Evolutionary conservation across 495 filamentous ascomycete species (phyloP).

Genomic region (Trichocladium antarcticum): DNA sequence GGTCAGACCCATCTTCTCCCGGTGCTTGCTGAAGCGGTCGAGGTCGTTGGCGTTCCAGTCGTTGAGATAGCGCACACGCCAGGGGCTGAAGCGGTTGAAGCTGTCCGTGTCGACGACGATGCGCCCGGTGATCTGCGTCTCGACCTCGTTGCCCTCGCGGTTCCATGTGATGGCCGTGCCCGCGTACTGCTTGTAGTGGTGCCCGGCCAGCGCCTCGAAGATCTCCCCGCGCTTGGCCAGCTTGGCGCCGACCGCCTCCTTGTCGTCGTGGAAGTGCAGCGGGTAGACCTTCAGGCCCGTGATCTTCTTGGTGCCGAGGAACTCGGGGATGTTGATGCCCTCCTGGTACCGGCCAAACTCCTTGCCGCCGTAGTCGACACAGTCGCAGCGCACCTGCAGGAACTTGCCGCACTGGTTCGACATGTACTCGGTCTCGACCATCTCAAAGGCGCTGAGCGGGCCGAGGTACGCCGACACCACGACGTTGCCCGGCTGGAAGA

Average conservation of each 20-base stretch:
- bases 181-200: slow-evolving; percentile 46
- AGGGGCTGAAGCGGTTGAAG: slow-evolving; percentile 29
- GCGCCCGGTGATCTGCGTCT: slow-evolving; percentile 21
- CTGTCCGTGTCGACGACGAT: slow-evolving; percentile 29
- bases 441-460: slow-evolving; percentile 26
- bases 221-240: slow-evolving; percentile 38
- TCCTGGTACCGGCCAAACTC: slow-evolving; percentile 42
- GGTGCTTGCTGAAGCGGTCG: slow-evolving; percentile 19
- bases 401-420: slow-evolving; percentile 33
- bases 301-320: slow-evolving; percentile 48
- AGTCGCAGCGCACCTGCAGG: slow-evolving; percentile 30
- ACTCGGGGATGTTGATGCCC: slow-evolving; percentile 37
- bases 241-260: slow-evolving; percentile 27
- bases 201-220: slow-evolving; percentile 47
- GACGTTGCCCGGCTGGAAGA: slow-evolving; percentile 33
- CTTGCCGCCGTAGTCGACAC: slow-evolving; percentile 51
- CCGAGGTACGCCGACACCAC: slow-evolving; percentile 23
- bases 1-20: slow-evolving; percentile 10
- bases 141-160: slow-evolving; percentile 26
- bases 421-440: slow-evolving; percentile 23
- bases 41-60: slow-evolving; percentile 25
- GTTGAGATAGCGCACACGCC: slow-evolving; percentile 17
- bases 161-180: slow-evolving; percentile 35
- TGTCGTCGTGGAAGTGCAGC: slow-evolving; percentile 42
- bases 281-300: slow-evolving; percentile 46